Evolutionary conservation across 495 filamentous ascomycete genomes (phyloP).

Genomic region (Penicillium goetzii): DNA sequence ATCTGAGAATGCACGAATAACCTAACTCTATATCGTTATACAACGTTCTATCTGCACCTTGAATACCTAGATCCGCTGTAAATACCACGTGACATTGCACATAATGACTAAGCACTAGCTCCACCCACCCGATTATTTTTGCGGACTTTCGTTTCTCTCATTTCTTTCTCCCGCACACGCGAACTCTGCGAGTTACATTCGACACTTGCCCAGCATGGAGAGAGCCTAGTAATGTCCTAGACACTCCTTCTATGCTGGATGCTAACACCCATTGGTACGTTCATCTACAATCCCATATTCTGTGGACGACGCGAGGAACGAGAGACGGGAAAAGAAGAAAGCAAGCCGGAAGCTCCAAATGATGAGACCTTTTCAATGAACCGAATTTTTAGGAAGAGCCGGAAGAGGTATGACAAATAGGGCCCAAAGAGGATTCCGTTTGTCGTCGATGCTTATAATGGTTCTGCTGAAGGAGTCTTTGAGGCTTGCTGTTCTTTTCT

Average conservation of each 20-base stretch:
- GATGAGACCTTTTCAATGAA: conserved; percentile 52
- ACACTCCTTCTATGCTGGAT: conserved; percentile 12
- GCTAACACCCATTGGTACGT: conserved; percentile 18
- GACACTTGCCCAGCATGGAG: conserved; percentile 18
- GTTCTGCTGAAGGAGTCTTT: conserved; percentile 50
- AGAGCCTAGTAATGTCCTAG: conserved; percentile 14
- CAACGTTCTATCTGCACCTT: not conserved
- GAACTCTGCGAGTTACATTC: not conserved
- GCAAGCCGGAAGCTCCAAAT: conserved; percentile 35
- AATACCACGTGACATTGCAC: conserved; percentile 9
- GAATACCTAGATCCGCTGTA: not conserved
- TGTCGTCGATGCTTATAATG: conserved; percentile 59
- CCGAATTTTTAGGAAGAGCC: conserved; percentile 58
- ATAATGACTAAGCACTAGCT: conserved; percentile 14
- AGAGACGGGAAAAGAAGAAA: conserved; percentile 15
- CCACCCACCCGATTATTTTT: conserved; percentile 20
- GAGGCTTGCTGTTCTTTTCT: conserved; percentile 24
- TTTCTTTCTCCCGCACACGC: conserved; percentile 13
- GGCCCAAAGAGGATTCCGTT: conserved; percentile 22
- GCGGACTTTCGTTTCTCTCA: conserved; percentile 12
- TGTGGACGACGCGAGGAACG: conserved; percentile 9
- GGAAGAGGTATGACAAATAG: conserved; percentile 53
- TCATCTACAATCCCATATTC: not conserved
- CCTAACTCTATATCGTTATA: not conserved
- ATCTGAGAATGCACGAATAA: not conserved